A percentile compares a stretch with the other conserved stretches of the same genome.
phyloP scores from a whole-genome alignment of 2,329 filamentous ascomycete genomes.

The Pseudomassariella vexata region DNA sequence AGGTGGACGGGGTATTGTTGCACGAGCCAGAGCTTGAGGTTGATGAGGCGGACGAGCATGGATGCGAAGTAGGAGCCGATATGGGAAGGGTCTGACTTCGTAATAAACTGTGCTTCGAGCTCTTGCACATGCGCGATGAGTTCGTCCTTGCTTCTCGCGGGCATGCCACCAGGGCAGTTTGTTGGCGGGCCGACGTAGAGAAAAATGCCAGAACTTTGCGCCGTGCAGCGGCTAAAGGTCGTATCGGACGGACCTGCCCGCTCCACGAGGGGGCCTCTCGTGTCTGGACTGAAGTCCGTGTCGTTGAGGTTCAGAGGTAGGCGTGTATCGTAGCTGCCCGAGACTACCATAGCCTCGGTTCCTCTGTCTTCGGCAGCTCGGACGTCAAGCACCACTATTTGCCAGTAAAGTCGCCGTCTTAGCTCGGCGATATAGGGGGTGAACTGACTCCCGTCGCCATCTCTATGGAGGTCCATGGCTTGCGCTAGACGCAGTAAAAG shows the following conservation, averaged over 20 bases:
- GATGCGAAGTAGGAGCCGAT: constrained; percentile 31
- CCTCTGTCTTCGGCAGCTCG: constrained; percentile 50
- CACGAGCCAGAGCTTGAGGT: constrained; percentile 40
- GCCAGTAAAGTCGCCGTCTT: constrained; percentile 56
- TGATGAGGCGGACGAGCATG: constrained; percentile 33
- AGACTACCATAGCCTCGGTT: constrained; percentile 34
- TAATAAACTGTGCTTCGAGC: constrained; percentile 33
- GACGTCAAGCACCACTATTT: constrained; percentile 56
- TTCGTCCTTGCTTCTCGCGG: constrained; percentile 35
- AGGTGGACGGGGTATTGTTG: constrained; percentile 38
- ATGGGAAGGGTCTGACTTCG: constrained; percentile 25
- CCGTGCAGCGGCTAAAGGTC: constrained; percentile 33
- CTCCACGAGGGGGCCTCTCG: constrained; percentile 24
- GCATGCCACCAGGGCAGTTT: too few species aligned
- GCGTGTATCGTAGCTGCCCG: constrained; percentile 37
- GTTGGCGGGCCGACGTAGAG: constrained; percentile 25
- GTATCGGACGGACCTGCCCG: constrained; percentile 33
- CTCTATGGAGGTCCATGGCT: constrained; percentile 34
- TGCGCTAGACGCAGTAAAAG: constrained; percentile 38
- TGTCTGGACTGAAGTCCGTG: constrained; percentile 37
- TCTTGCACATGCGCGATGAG: constrained; percentile 31
- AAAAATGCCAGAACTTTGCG: constrained; percentile 33
- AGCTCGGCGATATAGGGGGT: constrained; percentile 52
- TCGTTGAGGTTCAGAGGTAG: constrained; percentile 50
- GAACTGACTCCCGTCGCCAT: constrained; percentile 29